Percentiles rank a stretch among this genome's conserved stretches.
Evolutionary conservation across 108 stramenopile genomes (phyloP).

Genomic region (Aurantiochytrium sp.): DNA sequence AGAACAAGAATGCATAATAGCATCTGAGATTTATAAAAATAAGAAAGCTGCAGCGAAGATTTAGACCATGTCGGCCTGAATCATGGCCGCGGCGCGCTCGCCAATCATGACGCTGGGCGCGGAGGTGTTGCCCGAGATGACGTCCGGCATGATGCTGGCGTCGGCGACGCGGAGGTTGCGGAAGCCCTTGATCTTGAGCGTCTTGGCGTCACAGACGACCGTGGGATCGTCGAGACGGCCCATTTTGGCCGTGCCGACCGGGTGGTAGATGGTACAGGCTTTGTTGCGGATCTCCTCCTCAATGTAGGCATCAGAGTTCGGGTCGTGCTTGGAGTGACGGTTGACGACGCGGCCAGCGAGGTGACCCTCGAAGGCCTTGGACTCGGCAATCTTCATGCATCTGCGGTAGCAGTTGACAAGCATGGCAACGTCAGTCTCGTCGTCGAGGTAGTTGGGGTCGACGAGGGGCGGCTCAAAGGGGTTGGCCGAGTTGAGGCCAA

Average conservation of each 20-base stretch:
- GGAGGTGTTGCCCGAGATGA: background rate
- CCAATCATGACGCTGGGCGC: background rate
- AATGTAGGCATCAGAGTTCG: background rate
- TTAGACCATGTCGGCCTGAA: background rate
- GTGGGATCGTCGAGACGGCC: background rate
- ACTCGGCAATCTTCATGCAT: background rate
- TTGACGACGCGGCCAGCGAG: background rate
- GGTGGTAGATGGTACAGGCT: background rate
- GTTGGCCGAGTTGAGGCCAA: background rate
- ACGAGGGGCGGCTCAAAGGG: background rate
- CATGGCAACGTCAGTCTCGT: background rate
- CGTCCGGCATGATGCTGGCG: slow-evolving; percentile 28
- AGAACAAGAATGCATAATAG: too few relatives aligned
- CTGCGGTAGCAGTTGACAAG: background rate
- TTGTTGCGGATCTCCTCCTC: background rate
- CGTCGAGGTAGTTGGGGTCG: background rate
- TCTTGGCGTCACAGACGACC: background rate
- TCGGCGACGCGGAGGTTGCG: background rate
- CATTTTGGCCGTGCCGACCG: background rate
- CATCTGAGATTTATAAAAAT: too few relatives aligned
- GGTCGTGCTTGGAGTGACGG: background rate
- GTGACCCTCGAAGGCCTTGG: background rate
- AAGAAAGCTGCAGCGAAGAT: background rate
- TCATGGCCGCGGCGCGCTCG: background rate
- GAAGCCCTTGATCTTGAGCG: background rate